phyloP scores from a whole-genome alignment of 805 yeast genomes.

The Cyberlindnera euphorbiiphila region DNA sequence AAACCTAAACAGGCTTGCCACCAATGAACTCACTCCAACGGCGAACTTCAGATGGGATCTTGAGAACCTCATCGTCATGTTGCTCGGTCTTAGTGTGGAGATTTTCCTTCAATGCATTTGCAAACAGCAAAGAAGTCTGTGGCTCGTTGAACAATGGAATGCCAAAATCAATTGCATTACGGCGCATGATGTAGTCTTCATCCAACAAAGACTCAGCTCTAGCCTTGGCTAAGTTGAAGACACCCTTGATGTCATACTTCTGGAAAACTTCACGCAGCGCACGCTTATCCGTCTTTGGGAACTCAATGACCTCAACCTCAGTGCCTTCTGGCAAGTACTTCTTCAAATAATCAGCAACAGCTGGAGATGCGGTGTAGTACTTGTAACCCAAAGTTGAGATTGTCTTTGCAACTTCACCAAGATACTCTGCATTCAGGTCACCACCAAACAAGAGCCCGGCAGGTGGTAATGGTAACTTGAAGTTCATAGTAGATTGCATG shows the following conservation, averaged over 20 bases:
- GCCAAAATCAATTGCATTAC: slow-evolving; percentile 98
- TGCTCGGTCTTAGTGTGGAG: slow-evolving; percentile 52
- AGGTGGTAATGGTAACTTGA: slow-evolving; percentile 89
- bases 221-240: slow-evolving; percentile 85
- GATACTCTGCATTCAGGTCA: slow-evolving; percentile 65
- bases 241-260: slow-evolving; percentile 76
- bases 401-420: slow-evolving; percentile 70
- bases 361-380: slow-evolving; percentile 70
- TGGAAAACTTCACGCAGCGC: slow-evolving; percentile 92
- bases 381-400: slow-evolving; percentile 76
- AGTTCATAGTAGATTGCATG: slow-evolving; percentile 95
- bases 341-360: slow-evolving; percentile 66
- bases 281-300: slow-evolving; percentile 92
- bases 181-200: slow-evolving; percentile 95
- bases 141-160: slow-evolving; percentile 97
- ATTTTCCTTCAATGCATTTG: slow-evolving; percentile 73
- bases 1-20: slow-evolving; percentile 69
- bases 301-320: slow-evolving; percentile 62
- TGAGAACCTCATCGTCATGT: slow-evolving; percentile 43
- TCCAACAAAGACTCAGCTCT: slow-evolving; percentile 84
- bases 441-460: slow-evolving; percentile 92
- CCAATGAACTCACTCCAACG: slow-evolving; percentile 98
- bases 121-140: slow-evolving; percentile 82
- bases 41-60: slow-evolving; percentile 78
- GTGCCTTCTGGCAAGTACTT: slow-evolving; percentile 36